A percentile compares a stretch with the other conserved stretches of the same genome.
phyloP scores from a whole-genome alignment of 106 monocot genomes.

The Dendrobium nobile region DNA sequence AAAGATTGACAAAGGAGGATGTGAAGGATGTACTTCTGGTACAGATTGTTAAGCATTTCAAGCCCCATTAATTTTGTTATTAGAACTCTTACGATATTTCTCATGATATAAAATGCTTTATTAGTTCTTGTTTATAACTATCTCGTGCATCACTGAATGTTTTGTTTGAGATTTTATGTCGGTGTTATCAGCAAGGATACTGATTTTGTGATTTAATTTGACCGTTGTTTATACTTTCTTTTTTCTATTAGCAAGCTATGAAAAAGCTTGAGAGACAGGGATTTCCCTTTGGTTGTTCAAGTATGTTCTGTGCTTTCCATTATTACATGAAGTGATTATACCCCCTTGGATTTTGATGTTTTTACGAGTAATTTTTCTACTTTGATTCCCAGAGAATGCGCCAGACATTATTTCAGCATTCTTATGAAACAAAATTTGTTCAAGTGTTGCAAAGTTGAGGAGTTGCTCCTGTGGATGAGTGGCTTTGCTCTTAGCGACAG shows the following conservation, averaged over 20 bases:
- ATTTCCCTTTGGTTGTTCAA: not conserved
- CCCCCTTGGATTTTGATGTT: not conserved
- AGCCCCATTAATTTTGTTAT: not conserved
- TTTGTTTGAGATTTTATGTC: not conserved
- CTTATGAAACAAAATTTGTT: not conserved
- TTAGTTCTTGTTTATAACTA: not conserved
- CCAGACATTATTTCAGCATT: not conserved
- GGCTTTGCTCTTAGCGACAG: too few species aligned
- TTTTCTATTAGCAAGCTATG: not conserved
- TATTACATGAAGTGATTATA: not conserved
- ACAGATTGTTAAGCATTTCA: not conserved
- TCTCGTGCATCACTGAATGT: not conserved
- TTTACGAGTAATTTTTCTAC: not conserved
- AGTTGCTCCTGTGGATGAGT: too few species aligned
- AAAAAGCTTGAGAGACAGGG: not conserved
- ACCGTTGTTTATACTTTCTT: not conserved
- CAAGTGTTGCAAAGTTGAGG: too few species aligned
- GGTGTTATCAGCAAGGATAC: not conserved
- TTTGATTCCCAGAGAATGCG: not conserved
- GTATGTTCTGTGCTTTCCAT: not conserved
- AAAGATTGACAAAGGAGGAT: slow-evolving; percentile 77
- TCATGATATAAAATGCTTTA: not conserved
- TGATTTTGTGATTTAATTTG: not conserved
- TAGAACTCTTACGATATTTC: not conserved
- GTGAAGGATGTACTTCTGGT: slow-evolving; percentile 90